Evolutionary conservation across 1,284 basidiomycete species (phyloP).

Genomic region (Omphalotus olearius): DNA sequence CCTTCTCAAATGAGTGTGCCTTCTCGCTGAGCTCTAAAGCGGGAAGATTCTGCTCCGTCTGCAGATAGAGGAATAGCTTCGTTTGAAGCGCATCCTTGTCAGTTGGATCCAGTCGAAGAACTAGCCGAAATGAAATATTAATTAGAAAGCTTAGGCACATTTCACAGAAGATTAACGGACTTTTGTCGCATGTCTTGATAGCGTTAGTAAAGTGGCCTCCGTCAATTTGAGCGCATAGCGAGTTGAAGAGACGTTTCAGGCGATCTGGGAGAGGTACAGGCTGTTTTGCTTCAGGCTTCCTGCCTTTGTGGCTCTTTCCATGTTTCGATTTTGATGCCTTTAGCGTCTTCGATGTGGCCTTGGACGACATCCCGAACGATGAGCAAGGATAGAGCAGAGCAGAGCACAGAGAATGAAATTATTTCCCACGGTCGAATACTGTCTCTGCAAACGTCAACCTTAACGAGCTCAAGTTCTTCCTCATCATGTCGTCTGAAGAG

Average conservation of each 20-base stretch:
- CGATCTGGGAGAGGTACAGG: constrained; percentile 53
- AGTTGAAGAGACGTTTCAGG: constrained; percentile 69
- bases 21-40: constrained; percentile 49
- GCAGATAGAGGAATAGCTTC: constrained; percentile 78
- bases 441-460: neutral
- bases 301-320: constrained; percentile 17
- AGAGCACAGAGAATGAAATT: neutral
- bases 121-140: constrained; percentile 34
- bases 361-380: constrained; percentile 14
- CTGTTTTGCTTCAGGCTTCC: constrained; percentile 38
- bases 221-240: constrained; percentile 80
- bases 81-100: constrained; percentile 74
- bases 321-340: constrained; percentile 13
- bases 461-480: constrained; percentile 12
- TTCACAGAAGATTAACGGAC: constrained; percentile 39
- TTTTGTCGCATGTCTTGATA: constrained; percentile 86
- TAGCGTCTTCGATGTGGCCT: constrained; percentile 5
- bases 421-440: neutral
- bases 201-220: constrained; percentile 78
- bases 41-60: constrained; percentile 72
- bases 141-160: constrained; percentile 16
- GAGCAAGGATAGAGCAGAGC: neutral
- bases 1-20: constrained; percentile 62
- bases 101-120: constrained; percentile 62
- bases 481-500: constrained; percentile 52